These are phyloP conservation scores for Barnettozyma californica DNA, from an alignment of 805 yeast species.

Conservation along the genomic window DNA sequence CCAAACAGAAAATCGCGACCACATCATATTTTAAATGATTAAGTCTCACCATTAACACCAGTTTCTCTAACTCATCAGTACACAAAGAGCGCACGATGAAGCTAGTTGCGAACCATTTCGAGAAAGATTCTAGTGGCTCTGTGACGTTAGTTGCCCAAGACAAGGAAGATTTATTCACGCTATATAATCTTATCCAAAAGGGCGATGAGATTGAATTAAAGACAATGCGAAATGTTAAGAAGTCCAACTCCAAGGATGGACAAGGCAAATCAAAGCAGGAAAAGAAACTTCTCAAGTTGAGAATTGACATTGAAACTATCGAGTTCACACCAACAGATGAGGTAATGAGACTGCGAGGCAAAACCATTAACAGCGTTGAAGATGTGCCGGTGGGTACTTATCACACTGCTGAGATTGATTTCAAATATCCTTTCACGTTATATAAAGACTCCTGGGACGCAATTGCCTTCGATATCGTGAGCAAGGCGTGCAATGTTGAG, in stretches of 20 bases:
- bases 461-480: conserved; percentile 54
- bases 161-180: conserved; percentile 84
- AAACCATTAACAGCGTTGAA: conserved; percentile 57
- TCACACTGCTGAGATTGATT: conserved; percentile 80
- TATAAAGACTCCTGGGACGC: conserved; percentile 79
- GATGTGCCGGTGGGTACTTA: conserved; percentile 82
- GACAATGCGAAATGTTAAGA: conserved; percentile 61
- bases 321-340: conserved; percentile 80
- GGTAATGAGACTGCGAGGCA: conserved; percentile 74
- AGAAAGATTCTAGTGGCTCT: conserved; percentile 58
- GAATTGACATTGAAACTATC: conserved; percentile 55
- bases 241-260: conserved; percentile 16
- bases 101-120: conserved; percentile 42
- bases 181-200: conserved; percentile 72
- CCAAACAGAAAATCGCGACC: neutral
- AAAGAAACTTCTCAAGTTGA: conserved; percentile 57
- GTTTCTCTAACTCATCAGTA: neutral
- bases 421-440: conserved; percentile 61
- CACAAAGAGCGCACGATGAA: conserved; percentile 39
- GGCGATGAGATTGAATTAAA: conserved; percentile 70
- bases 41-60: neutral
- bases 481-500: conserved; percentile 69
- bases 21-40: neutral
- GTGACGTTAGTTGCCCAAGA: conserved; percentile 76
- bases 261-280: conserved; percentile 26